Evolutionary conservation across 1,284 basidiomycete genomes (phyloP), one percentile per base, ranked within the genome.

Genomic region (Puccinia brachypodii): DNA sequence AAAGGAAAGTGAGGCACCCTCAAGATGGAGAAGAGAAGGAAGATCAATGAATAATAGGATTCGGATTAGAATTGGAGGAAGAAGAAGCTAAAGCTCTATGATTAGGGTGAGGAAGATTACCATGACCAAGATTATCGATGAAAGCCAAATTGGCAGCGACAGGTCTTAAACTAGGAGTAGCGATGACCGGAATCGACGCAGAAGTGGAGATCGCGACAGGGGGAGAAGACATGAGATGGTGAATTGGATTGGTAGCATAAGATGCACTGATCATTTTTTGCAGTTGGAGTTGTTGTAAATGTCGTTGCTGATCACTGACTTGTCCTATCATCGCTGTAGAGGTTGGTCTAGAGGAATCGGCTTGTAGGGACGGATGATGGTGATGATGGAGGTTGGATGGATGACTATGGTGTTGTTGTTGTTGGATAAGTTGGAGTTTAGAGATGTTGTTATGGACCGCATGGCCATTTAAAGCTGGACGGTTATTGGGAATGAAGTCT

Each of bases 381-480:
- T 71, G 68, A 36, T 71, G 68, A 2, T 71, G 60, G 19, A 28
- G 40, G n/a, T 47, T 71, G n/a, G n/a, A 25, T 8, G 68, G 40
- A 31, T 22, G 31, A 2, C 9, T 8, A 36, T 69, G 66, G 28
- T 62, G 60, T 62, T 62, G 62, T 40, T 60, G 58, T 60, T 60
- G 58, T 60, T 60, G 58, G 13, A 60, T 25, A 1, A 60, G 58
- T 13, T 60, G 58, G 58, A 60, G 58, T 16, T 60, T 64, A 36
- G 62, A 64, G 36, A 64, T 64, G 62, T 64, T 64, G 62, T 40
- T 64, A 22, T 64, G 62, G 62, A 64, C 62, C 16, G 62, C 31
- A 2, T 64, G 62, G 16, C 62, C 62, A 22, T 64, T 64, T 6
- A 64, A 14, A 0, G 62, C 31, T 1, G 62, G 62, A 1, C 62